Percentiles rank a stretch among this genome's conserved stretches.
Evolutionary conservation across 1,139 yeast species (phyloP).

Genomic region (Taiozyma onychis): DNA sequence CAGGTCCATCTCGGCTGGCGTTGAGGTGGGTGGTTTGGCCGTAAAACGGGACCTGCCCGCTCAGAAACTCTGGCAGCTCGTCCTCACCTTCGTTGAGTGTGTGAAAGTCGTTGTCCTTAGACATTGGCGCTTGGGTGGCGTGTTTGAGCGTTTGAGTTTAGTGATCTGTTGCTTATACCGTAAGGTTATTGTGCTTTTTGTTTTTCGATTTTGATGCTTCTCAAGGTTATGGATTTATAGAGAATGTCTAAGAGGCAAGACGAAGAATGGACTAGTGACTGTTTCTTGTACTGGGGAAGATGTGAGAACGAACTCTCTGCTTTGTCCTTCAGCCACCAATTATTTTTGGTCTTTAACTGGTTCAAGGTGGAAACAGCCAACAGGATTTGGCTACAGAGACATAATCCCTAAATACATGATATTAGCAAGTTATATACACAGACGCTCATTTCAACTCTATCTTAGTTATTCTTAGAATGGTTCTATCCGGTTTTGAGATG

Average conservation of each 20-base stretch:
- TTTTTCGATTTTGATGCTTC: neutral
- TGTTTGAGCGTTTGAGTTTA: neutral
- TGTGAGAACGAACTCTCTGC: neutral
- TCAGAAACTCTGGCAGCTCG: neutral
- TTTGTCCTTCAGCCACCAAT: neutral
- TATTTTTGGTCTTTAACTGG: neutral
- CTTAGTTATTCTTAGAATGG: conserved; percentile 65
- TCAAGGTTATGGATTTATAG: neutral
- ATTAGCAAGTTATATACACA: neutral
- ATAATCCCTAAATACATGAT: conserved; percentile 2
- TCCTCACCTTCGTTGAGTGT: neutral
- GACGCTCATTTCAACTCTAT: conserved; percentile 42
- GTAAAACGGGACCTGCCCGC: neutral
- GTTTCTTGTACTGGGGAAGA: no score
- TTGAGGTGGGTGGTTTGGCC: neutral
- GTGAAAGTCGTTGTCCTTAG: neutral
- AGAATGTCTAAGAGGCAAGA: no score
- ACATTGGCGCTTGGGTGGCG: neutral
- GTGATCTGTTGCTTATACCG: neutral
- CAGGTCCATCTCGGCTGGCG: conserved; percentile 3
- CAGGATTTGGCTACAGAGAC: neutral
- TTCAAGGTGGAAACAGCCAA: neutral
- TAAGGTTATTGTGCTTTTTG: no score
- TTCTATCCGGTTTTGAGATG: conserved; percentile 72
- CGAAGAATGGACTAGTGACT: no score